Conservation (phyloP, 345 rosid genomes). For the Eucalyptus tenuipes region DNA sequence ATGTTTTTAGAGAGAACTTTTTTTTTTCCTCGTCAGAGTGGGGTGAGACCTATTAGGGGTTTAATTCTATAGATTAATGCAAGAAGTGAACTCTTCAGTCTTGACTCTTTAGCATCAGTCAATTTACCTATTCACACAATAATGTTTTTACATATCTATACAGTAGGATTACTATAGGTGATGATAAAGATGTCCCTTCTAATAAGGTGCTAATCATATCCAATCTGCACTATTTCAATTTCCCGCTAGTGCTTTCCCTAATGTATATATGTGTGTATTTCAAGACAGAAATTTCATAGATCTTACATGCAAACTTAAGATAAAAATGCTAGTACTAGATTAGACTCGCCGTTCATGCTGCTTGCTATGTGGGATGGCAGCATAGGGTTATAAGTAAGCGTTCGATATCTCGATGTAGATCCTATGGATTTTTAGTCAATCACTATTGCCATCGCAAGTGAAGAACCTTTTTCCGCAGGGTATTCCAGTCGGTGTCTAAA, state of each 20-base stretch:
- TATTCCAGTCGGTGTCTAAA: not conserved
- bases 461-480: not conserved
- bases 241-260: not conserved
- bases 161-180: not conserved
- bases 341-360: not conserved
- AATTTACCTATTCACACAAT: not conserved
- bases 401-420: accelerated
- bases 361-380: not conserved
- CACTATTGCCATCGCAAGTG: not conserved
- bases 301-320: not conserved
- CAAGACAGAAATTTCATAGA: not conserved
- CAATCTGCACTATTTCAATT: not conserved
- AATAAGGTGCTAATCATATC: not conserved
- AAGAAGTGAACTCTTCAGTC: not conserved
- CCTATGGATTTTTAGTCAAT: not conserved
- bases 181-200: not conserved
- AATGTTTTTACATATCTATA: not conserved
- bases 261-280: too few relatives aligned
- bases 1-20: not conserved
- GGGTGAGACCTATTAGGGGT: not conserved
- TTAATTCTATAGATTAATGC: not conserved
- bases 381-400: not conserved
- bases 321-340: not conserved
- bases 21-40: too few relatives aligned
- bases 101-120: not conserved